Conservation (phyloP, 768 basidiomycete genomes). For the Hebeloma cylindrosporum region DNA sequence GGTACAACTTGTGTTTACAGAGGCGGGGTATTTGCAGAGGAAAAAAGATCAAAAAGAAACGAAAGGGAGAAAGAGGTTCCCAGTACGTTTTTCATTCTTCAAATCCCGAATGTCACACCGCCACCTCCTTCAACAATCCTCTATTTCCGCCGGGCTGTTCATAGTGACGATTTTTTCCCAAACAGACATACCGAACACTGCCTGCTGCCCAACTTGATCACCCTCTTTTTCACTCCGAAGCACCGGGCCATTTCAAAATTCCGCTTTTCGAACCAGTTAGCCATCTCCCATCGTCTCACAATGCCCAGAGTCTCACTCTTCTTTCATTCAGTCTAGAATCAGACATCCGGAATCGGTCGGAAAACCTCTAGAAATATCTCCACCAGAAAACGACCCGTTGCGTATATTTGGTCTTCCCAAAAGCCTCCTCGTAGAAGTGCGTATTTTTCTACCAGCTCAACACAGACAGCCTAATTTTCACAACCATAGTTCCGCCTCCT, state of each 20-base stretch:
- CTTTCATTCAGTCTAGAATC: constrained; percentile 16
- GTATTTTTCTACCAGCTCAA: constrained; percentile 18
- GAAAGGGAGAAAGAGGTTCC: constrained; percentile 10
- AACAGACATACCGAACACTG: constrained; percentile 12
- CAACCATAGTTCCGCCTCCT: constrained; percentile 62
- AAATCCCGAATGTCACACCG: neutral
- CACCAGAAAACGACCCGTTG: constrained; percentile 49
- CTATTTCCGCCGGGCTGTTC: neutral
- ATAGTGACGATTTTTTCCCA: neutral
- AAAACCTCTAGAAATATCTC: constrained; percentile 45
- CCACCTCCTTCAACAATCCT: too few relatives aligned
- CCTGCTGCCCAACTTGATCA: constrained; percentile 6
- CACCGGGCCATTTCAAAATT: constrained; percentile 5
- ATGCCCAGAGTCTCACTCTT: neutral
- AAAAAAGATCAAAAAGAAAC: constrained; percentile 9
- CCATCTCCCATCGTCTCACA: neutral
- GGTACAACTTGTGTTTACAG: constrained; percentile 3
- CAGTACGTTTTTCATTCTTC: constrained; percentile 6
- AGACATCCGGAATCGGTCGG: constrained; percentile 37
- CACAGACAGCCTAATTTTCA: neutral
- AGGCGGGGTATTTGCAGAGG: constrained; percentile 16
- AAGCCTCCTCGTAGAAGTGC: constrained; percentile 68
- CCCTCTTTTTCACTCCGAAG: constrained; percentile 4
- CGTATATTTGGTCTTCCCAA: constrained; percentile 71
- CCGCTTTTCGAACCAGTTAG: constrained; percentile 14